These are phyloP conservation scores for Cenococcum geophilum DNA, from an alignment of 495 filamentous ascomycete genomes.

Conservation along the genomic window DNA sequence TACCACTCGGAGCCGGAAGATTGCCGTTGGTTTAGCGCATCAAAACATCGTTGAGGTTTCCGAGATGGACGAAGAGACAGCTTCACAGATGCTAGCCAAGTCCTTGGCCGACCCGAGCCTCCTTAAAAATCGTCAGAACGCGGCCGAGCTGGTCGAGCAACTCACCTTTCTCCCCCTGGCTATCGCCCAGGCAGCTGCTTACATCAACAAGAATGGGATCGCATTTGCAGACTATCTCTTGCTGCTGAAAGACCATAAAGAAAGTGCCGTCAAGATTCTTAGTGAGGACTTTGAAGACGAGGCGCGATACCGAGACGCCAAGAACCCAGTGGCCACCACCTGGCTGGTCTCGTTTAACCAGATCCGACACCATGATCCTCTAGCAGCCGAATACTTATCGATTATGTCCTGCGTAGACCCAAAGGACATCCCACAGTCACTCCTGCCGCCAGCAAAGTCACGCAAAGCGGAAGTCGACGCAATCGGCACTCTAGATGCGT, in stretches of 20 bases:
- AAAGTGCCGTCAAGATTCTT: constrained; percentile 14
- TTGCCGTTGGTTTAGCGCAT: constrained; percentile 10
- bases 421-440: constrained; percentile 31
- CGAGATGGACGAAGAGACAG: neutral
- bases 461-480: neutral
- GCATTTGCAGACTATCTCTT: constrained; percentile 20
- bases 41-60: neutral
- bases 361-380: constrained; percentile 11
- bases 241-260: constrained; percentile 11
- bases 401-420: constrained; percentile 26
- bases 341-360: constrained; percentile 22
- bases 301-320: constrained; percentile 6
- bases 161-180: constrained; percentile 29
- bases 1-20: constrained; percentile 19
- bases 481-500: constrained; percentile 16
- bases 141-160: neutral
- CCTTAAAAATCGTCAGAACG: neutral
- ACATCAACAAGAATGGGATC: constrained; percentile 24
- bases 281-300: constrained; percentile 21
- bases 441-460: constrained; percentile 3
- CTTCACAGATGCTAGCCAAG: neutral
- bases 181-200: constrained; percentile 29
- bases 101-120: neutral
- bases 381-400: constrained; percentile 23
- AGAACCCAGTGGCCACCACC: constrained; percentile 24